A percentile compares a stretch with the other conserved stretches of the same genome.
These are phyloP conservation scores for Yamadazyma atlantica DNA, from an alignment of 1,139 yeast species.

Conservation along the genomic window DNA sequence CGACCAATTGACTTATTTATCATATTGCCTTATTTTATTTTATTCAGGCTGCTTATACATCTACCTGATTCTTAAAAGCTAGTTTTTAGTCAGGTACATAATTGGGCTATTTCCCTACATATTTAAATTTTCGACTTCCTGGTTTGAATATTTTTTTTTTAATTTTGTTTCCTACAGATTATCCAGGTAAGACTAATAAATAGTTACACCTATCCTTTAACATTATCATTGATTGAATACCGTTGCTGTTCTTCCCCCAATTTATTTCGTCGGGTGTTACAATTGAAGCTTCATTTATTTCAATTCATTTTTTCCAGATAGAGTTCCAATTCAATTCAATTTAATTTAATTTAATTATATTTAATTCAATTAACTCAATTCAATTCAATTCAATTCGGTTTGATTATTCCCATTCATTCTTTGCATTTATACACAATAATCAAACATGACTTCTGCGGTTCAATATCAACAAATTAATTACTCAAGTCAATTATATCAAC, in stretches of 20 bases:
- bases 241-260: background rate
- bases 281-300: background rate
- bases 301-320: background rate
- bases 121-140: background rate
- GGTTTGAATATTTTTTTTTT: background rate
- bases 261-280: too few relatives aligned
- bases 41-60: background rate
- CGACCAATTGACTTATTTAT: background rate
- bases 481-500: conserved; percentile 48
- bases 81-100: conserved; percentile 2
- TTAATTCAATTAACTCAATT: conserved; percentile 2
- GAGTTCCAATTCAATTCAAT: background rate
- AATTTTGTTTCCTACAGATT: background rate
- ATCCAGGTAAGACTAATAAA: background rate
- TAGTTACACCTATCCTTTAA: too few relatives aligned
- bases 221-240: background rate
- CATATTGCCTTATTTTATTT: background rate
- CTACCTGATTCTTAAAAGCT: background rate
- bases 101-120: background rate
- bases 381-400: conserved; percentile 1
- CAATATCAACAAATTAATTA: conserved; percentile 40
- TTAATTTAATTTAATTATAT: background rate
- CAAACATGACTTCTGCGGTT: background rate
- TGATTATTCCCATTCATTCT: background rate
- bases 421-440: background rate